A percentile compares a stretch with the other conserved stretches of the same genome.
Conservation (phyloP, 441 rosid species). For the Erodium chrysanthum region DNA sequence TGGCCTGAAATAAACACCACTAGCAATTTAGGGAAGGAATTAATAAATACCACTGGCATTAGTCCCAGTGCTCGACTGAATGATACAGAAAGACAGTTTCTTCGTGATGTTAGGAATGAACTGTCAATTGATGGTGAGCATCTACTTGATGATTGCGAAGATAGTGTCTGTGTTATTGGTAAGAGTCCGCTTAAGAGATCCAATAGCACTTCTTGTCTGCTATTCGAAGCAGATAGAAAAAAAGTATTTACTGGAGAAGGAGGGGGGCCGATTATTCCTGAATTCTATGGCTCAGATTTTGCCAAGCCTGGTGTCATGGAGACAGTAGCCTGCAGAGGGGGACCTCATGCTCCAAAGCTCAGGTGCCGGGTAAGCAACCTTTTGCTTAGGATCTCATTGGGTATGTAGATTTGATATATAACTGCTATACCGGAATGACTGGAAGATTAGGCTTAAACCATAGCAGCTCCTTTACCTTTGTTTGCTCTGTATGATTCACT, state of each 20-base stretch:
- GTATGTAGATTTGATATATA: constrained; percentile 11
- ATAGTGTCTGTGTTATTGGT: constrained; percentile 27
- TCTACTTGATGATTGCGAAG: constrained; percentile 24
- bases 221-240: constrained; percentile 35
- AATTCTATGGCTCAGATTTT: constrained; percentile 57
- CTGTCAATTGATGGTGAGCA: constrained; percentile 24
- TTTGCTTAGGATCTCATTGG: constrained; percentile 13
- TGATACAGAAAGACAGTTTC: constrained; percentile 21
- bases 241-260: constrained; percentile 41
- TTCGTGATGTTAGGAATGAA: constrained; percentile 25
- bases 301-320: constrained; percentile 34
- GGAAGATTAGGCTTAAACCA: constrained; percentile 5
- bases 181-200: constrained; percentile 68
- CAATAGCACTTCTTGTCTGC: constrained; percentile 67
- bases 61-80: constrained; percentile 30
- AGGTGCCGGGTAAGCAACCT: constrained; percentile 66
- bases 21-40: background rate
- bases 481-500: background rate
- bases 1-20: constrained; percentile 7
- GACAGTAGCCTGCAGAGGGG: constrained; percentile 33
- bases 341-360: constrained; percentile 43
- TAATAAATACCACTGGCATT: background rate
- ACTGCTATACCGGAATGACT: constrained; percentile 10
- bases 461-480: constrained; percentile 6
- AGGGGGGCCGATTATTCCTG: constrained; percentile 51